Evolutionary conservation across 441 rosid species (phyloP).

Genomic region (Geranium incanum): DNA sequence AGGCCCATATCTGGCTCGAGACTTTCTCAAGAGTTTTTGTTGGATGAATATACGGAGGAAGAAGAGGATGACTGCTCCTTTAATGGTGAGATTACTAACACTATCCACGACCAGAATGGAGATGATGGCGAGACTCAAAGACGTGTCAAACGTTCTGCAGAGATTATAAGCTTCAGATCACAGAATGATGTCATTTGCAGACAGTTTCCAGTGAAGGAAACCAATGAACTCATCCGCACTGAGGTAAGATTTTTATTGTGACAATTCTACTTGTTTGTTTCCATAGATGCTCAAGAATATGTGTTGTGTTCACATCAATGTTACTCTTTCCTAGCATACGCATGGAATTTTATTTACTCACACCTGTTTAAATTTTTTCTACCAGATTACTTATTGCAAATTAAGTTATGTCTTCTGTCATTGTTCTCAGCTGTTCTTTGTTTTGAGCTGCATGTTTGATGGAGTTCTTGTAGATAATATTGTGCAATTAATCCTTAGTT

Average conservation of each 20-base stretch:
- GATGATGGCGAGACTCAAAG: slow-evolving; percentile 47
- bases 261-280: neutral
- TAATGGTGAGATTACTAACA: slow-evolving; percentile 48
- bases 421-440: neutral
- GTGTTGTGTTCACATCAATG: too few species aligned
- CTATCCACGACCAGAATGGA: slow-evolving; percentile 30
- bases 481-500: neutral
- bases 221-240: slow-evolving; percentile 60
- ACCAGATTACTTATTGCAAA: neutral
- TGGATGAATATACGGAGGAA: slow-evolving; percentile 48
- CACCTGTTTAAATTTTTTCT: neutral
- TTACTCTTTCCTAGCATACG: neutral
- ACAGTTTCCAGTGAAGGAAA: slow-evolving; percentile 81
- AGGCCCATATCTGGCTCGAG: slow-evolving; percentile 31
- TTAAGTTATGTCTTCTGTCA: neutral
- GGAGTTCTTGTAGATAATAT: neutral
- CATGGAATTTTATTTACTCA: neutral
- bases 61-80: slow-evolving; percentile 40
- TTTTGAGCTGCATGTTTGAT: neutral
- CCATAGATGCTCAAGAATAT: neutral
- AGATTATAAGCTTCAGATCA: slow-evolving; percentile 60
- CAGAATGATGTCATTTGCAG: slow-evolving; percentile 72
- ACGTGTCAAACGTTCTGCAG: slow-evolving; percentile 53
- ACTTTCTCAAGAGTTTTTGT: slow-evolving; percentile 44
- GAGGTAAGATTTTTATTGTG: slow-evolving; percentile 41